Conservation (phyloP, 129 eudicot genomes). For the Oenanthe sinensis region DNA sequence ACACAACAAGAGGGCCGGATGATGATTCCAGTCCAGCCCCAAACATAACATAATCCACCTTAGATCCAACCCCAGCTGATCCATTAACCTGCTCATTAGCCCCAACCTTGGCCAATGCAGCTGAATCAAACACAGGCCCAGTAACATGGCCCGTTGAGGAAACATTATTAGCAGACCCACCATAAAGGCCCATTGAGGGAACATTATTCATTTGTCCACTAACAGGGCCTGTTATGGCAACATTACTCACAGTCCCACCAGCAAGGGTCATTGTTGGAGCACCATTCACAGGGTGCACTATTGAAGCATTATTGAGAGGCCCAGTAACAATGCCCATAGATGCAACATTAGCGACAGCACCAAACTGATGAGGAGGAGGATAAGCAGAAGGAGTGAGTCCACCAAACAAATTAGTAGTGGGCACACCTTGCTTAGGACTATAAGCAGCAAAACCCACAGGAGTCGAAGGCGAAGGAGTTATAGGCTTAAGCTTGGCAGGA, state of each 20-base stretch:
- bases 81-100: background rate
- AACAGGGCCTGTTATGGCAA: background rate
- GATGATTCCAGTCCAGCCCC: conserved; percentile 4
- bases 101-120: background rate
- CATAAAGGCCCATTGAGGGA: background rate
- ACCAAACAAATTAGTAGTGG: background rate
- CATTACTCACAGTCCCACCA: background rate
- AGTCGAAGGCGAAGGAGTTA: background rate
- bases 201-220: background rate
- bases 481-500: conserved; percentile 32
- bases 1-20: background rate
- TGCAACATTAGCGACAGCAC: background rate
- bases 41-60: background rate
- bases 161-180: background rate
- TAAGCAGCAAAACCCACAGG: background rate
- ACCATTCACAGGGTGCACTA: background rate
- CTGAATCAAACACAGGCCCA: conserved; percentile 1
- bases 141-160: background rate
- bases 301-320: background rate
- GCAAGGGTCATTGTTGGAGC: background rate
- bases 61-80: background rate
- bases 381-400: background rate
- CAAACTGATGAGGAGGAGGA: background rate
- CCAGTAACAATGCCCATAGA: background rate
- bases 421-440: background rate